Conservation (phyloP, 179 eudicot species). For the Corrigiola litoralis region DNA sequence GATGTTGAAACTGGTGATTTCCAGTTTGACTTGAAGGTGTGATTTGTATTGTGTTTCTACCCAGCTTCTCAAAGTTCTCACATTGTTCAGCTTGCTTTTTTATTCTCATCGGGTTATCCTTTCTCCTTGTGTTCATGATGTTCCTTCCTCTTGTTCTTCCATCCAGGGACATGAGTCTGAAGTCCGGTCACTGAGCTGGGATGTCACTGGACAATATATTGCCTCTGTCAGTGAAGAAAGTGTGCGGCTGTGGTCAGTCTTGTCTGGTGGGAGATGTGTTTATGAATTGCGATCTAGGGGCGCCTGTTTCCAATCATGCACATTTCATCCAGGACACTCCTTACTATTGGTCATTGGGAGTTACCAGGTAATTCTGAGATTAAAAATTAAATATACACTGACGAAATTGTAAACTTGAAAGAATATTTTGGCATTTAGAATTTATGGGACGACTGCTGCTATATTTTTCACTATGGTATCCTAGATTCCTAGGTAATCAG, state of each 20-base stretch:
- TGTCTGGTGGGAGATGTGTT: constrained; percentile 29
- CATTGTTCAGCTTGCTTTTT: not conserved
- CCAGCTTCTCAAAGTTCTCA: not conserved
- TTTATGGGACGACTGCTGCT: not conserved
- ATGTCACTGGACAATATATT: constrained; percentile 36
- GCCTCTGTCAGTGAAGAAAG: constrained; percentile 49
- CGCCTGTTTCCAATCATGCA: constrained; percentile 38
- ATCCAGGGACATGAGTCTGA: constrained; percentile 37
- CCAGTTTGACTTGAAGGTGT: constrained; percentile 29
- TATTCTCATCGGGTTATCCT: not conserved
- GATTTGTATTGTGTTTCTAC: not conserved
- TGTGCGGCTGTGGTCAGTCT: constrained; percentile 41
- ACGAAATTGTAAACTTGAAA: not conserved
- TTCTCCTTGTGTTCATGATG: not conserved
- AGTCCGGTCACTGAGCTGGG: constrained; percentile 52
- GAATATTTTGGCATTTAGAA: not conserved
- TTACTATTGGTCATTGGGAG: constrained; percentile 40
- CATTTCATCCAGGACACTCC: constrained; percentile 44
- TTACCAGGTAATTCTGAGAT: constrained; percentile 30
- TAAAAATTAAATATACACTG: not conserved
- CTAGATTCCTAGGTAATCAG: too few species aligned
- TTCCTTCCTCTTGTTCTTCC: not conserved
- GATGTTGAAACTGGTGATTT: constrained; percentile 40
- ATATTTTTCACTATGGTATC: not conserved
- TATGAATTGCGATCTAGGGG: constrained; percentile 35